phyloP scores from a whole-genome alignment of 768 basidiomycete species.

The Dioszegia aurantiaca region DNA sequence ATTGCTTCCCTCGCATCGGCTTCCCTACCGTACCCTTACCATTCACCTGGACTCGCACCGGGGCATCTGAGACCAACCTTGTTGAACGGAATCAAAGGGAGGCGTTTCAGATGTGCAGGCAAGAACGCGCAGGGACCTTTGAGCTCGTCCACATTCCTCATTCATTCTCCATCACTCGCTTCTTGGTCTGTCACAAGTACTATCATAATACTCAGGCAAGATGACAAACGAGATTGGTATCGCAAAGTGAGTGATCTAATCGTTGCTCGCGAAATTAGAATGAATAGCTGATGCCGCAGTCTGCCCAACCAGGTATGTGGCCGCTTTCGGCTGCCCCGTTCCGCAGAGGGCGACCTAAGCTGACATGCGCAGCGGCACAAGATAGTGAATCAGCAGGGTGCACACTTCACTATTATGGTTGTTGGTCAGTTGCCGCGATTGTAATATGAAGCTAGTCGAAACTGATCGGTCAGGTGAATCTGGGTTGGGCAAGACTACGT shows the following conservation, averaged over 20 bases:
- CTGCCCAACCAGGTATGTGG: constrained; percentile 88
- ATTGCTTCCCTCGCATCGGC: too few species aligned
- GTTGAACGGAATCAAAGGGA: too few species aligned
- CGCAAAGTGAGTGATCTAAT: constrained; percentile 52
- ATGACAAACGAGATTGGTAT: constrained; percentile 52
- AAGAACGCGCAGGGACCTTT: too few species aligned
- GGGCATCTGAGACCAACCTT: too few species aligned
- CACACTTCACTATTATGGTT: constrained; percentile 99
- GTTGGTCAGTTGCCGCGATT: constrained; percentile 67
- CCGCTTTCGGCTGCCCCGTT: neutral
- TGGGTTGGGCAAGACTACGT: constrained; percentile 92
- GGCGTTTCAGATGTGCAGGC: too few species aligned
- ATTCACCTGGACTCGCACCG: too few species aligned
- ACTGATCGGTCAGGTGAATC: constrained; percentile 69
- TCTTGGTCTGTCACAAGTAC: too few species aligned
- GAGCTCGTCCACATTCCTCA: too few species aligned
- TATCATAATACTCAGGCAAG: constrained; percentile 1
- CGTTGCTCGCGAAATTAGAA: neutral
- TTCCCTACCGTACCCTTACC: too few species aligned
- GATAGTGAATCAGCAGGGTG: constrained; percentile 95
- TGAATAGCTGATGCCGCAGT: constrained; percentile 55
- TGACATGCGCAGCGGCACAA: constrained; percentile 75
- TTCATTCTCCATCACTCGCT: too few species aligned
- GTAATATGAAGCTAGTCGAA: neutral
- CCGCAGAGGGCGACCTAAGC: constrained; percentile 1